These are phyloP conservation scores for Garcia nutans DNA, from an alignment of 345 rosid species.

Conservation along the genomic window DNA sequence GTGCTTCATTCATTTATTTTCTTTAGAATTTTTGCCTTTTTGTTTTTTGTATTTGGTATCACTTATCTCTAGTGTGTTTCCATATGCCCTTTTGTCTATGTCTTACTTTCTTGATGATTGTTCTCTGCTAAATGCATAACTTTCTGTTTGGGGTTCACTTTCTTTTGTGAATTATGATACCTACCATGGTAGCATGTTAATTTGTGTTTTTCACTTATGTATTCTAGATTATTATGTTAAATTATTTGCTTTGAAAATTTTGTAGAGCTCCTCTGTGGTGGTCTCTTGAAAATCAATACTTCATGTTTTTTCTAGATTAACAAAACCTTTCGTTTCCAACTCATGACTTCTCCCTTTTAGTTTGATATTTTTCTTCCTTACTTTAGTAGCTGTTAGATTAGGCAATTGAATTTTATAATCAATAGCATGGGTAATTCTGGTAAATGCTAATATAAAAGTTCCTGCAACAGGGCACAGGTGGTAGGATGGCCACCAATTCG, in stretches of 20 bases:
- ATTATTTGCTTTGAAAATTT: background rate
- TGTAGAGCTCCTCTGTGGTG: background rate
- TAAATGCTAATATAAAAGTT: slow-evolving; percentile 16
- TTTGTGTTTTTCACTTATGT: background rate
- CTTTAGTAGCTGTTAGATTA: background rate
- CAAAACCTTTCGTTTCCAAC: background rate
- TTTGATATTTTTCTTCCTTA: background rate
- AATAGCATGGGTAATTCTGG: background rate
- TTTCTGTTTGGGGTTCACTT: slow-evolving; percentile 4
- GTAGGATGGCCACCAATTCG: slow-evolving; percentile 43
- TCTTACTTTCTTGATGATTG: slow-evolving; percentile 8
- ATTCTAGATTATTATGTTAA: background rate
- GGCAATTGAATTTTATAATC: background rate
- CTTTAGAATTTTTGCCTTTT: background rate
- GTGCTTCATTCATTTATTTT: background rate
- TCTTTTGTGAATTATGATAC: background rate
- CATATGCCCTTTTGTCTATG: background rate
- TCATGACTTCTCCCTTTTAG: background rate
- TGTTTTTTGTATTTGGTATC: background rate
- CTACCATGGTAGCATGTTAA: background rate
- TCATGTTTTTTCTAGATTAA: background rate
- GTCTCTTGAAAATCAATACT: background rate
- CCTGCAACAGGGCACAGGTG: slow-evolving; percentile 42
- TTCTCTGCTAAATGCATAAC: background rate
- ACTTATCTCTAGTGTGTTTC: background rate